Evolutionary conservation across 2,329 filamentous ascomycete species (phyloP).

Genomic region (Orbilia javanica): DNA sequence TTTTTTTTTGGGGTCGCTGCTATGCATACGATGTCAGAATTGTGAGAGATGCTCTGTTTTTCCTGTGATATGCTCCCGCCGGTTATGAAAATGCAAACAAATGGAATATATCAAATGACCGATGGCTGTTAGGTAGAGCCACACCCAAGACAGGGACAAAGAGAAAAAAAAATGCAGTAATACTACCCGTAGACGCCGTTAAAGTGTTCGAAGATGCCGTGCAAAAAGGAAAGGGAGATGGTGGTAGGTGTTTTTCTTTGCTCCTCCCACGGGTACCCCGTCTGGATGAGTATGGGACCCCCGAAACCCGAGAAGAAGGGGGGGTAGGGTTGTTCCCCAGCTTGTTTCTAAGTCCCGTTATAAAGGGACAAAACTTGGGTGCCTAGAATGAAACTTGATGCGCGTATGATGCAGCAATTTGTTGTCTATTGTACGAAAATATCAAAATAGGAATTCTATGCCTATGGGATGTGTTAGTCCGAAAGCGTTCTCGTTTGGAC

Average conservation of each 20-base stretch:
- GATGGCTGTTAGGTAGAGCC: conserved; percentile 11
- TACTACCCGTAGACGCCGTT: conserved; percentile 56
- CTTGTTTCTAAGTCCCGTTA: conserved; percentile 39
- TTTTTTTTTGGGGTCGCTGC: conserved; percentile 1
- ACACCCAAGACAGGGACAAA: conserved; percentile 18
- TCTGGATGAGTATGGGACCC: conserved; percentile 27
- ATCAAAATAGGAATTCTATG: conserved; percentile 31
- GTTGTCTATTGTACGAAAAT: conserved; percentile 28
- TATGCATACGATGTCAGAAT: conserved; percentile 32
- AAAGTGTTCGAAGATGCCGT: conserved; percentile 34
- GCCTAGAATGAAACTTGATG: conserved; percentile 55
- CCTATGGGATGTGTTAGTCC: conserved; percentile 44
- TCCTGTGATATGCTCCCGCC: conserved; percentile 50
- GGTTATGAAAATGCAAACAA: conserved; percentile 18
- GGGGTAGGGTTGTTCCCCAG: conserved; percentile 34
- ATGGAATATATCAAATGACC: background rate
- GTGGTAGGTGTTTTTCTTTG: conserved; percentile 7
- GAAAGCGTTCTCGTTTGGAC: conserved; percentile 8
- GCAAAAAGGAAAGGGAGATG: conserved; percentile 4
- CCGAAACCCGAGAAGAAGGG: conserved; percentile 30
- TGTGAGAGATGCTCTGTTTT: conserved; percentile 13
- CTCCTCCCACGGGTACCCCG: conserved; percentile 43
- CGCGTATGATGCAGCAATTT: conserved; percentile 26
- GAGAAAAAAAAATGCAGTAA: conserved; percentile 21
- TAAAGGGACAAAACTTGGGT: conserved; percentile 44